Evolutionary conservation across 352 stramenopile genomes (phyloP).

Genomic region (Phytophthora melonis): DNA sequence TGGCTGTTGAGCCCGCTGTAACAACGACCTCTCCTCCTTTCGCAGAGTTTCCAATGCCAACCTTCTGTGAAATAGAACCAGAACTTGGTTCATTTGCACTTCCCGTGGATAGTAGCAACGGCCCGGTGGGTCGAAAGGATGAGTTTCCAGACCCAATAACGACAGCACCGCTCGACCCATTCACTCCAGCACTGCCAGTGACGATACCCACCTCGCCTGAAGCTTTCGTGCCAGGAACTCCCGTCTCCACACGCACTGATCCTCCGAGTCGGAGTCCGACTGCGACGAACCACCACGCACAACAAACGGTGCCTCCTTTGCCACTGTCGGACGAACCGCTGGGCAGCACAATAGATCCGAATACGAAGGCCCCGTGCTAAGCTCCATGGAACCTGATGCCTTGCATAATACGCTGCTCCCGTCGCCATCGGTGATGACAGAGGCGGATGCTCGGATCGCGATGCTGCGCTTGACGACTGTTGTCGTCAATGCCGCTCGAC

Average conservation of each 20-base stretch:
- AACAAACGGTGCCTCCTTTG: constrained; percentile 46
- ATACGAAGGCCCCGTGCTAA: constrained; percentile 51
- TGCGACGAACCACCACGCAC: constrained; percentile 46
- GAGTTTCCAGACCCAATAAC: constrained; percentile 64
- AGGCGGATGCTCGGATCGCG: constrained; percentile 41
- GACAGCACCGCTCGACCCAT: constrained; percentile 58
- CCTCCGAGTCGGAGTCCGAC: no score
- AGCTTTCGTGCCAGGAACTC: constrained; percentile 43
- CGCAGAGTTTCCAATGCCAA: constrained; percentile 42
- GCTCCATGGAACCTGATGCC: constrained; percentile 47
- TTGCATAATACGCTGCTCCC: constrained; percentile 19
- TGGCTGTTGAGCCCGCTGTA: constrained; percentile 43
- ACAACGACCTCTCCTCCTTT: constrained; percentile 40
- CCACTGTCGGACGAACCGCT: constrained; percentile 44
- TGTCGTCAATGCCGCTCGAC: no score
- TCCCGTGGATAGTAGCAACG: constrained; percentile 53
- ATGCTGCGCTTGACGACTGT: constrained; percentile 61
- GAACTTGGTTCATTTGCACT: constrained; percentile 43
- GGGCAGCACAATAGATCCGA: constrained; percentile 36
- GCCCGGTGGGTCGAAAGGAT: constrained; percentile 45
- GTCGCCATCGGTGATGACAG: constrained; percentile 25
- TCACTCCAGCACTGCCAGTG: constrained; percentile 45
- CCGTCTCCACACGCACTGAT: constrained; percentile 54
- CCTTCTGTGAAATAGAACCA: constrained; percentile 52
- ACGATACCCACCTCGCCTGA: constrained; percentile 58